phyloP scores from a whole-genome alignment of 2,329 filamentous ascomycete genomes.

The Dactylellina sp. region DNA sequence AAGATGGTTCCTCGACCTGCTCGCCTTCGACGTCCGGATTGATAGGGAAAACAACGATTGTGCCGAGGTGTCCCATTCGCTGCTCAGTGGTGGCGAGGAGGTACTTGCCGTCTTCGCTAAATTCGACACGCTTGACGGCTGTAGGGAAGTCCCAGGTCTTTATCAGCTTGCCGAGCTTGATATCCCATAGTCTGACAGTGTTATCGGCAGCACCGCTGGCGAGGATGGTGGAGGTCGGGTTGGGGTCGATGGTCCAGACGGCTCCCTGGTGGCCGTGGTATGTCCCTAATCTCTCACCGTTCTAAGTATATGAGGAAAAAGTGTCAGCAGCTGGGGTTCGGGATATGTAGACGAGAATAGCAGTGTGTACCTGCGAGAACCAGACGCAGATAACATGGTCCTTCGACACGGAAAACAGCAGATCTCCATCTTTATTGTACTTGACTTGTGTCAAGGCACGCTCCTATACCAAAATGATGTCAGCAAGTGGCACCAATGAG shows the following conservation, averaged over 20 bases:
- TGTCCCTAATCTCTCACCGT: constrained; percentile 95
- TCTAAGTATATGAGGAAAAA: constrained; percentile 64
- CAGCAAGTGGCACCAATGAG: constrained; percentile 24
- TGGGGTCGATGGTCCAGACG: constrained; percentile 98
- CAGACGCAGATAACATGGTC: constrained; percentile 97
- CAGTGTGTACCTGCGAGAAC: constrained; percentile 75
- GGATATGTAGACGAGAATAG: background rate
- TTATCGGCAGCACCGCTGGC: constrained; percentile 98
- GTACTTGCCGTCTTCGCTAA: constrained; percentile 90
- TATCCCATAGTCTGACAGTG: constrained; percentile 96
- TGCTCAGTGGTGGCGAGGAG: constrained; percentile 97
- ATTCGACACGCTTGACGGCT: constrained; percentile 97
- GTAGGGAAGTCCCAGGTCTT: constrained; percentile 99
- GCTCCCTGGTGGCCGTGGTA: constrained; percentile 98
- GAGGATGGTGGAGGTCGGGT: constrained; percentile 89
- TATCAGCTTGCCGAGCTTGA: constrained; percentile 89
- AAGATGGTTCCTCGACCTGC: constrained; percentile 82
- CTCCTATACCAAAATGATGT: constrained; percentile 71
- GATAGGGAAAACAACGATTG: constrained; percentile 93
- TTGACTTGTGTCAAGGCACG: constrained; percentile 94
- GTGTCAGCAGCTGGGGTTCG: background rate
- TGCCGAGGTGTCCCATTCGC: constrained; percentile 95
- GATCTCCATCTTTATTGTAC: constrained; percentile 92
- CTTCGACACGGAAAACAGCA: constrained; percentile 95
- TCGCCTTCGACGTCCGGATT: constrained; percentile 82